Evolutionary conservation across 192 early-diverging fungal species (phyloP).

Genomic region (Gonapodya sp.): DNA sequence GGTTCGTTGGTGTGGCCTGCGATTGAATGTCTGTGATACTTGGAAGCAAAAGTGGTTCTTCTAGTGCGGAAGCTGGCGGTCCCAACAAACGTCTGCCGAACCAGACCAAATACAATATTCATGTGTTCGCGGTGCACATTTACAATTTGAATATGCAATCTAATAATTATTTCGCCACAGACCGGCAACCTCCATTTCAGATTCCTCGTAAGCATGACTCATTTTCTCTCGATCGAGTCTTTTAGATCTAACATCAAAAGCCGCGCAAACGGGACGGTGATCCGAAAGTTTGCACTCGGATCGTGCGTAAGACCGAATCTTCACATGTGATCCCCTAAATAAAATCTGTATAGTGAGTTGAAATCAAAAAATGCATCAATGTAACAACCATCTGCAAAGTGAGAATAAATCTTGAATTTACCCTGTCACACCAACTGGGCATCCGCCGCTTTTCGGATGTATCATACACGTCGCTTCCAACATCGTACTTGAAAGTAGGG

Average conservation of each 20-base stretch:
- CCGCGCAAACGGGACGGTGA: conserved; percentile 7
- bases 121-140: too few species aligned
- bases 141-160: background rate
- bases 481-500: conserved; percentile 97
- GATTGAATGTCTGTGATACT: too few species aligned
- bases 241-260: background rate
- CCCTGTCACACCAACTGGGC: conserved; percentile 95
- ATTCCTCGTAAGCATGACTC: background rate
- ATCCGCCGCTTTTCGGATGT: conserved; percentile 85
- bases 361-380: background rate
- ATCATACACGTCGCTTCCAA: conserved; percentile 67
- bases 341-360: background rate
- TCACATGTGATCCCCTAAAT: background rate
- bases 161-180: background rate
- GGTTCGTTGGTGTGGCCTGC: too few species aligned
- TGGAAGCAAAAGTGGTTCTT: too few species aligned
- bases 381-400: background rate
- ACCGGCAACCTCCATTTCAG: background rate
- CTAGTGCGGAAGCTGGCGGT: too few species aligned
- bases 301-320: background rate
- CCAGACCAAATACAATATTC: too few species aligned
- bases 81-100: too few species aligned
- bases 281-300: background rate
- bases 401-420: conserved; percentile 19
- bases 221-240: background rate